phyloP scores from a whole-genome alignment of 2,329 filamentous ascomycete species.

The Didymella glomerata region DNA sequence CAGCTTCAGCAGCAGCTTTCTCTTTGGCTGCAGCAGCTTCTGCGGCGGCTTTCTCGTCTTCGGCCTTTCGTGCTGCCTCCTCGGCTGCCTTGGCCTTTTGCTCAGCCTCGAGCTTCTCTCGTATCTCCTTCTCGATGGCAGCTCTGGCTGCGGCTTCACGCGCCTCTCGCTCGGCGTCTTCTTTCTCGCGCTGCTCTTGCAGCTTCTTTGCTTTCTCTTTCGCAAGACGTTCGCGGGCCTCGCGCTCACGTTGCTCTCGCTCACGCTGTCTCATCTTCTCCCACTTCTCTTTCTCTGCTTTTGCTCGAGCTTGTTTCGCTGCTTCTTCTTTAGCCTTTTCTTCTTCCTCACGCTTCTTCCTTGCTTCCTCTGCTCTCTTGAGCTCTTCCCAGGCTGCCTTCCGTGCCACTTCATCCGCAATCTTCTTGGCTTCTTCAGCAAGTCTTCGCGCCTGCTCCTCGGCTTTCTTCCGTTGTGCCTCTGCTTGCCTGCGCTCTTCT shows the following conservation, averaged over 20 bases:
- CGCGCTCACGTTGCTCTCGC: constrained; percentile 58
- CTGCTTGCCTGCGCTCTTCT: constrained; percentile 31
- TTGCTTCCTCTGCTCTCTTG: constrained; percentile 47
- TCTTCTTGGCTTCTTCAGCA: constrained; percentile 57
- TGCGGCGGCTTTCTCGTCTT: constrained; percentile 47
- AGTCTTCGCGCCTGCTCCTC: constrained; percentile 53
- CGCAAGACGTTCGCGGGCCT: constrained; percentile 57
- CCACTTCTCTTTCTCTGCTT: constrained; percentile 61
- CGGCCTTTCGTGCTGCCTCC: constrained; percentile 50
- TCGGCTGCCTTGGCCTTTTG: constrained; percentile 50
- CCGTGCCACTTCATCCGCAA: constrained; percentile 56
- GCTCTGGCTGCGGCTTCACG: constrained; percentile 49
- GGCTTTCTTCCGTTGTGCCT: constrained; percentile 52
- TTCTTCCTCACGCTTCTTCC: constrained; percentile 44
- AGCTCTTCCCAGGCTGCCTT: constrained; percentile 53
- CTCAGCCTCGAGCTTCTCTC: constrained; percentile 53
- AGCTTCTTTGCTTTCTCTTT: constrained; percentile 52
- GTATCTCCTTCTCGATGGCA: constrained; percentile 53
- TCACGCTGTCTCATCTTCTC: constrained; percentile 59
- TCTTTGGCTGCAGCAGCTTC: constrained; percentile 46
- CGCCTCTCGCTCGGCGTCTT: constrained; percentile 49
- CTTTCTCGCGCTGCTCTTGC: constrained; percentile 53
- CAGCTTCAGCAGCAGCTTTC: constrained; percentile 41
- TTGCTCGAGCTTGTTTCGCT: constrained; percentile 55
- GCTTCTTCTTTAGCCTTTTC: constrained; percentile 60